Conservation (phyloP, 768 basidiomycete genomes). For the Collybia mongolica region DNA sequence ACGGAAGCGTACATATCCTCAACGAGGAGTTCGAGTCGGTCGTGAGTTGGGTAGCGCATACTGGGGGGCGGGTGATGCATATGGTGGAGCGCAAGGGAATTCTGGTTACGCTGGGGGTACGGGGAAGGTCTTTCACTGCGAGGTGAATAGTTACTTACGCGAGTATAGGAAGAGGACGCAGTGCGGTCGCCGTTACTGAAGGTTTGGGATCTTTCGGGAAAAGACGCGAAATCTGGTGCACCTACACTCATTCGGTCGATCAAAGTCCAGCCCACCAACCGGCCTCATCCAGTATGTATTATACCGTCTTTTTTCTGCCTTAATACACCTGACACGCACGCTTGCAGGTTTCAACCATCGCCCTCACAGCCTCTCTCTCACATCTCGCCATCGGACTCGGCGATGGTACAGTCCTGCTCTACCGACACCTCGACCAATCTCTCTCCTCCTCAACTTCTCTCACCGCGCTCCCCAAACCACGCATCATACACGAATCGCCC, state of each 20-base stretch:
- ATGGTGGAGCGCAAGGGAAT: slow-evolving; percentile 81
- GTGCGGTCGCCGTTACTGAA: slow-evolving; percentile 71
- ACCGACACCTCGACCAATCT: slow-evolving; percentile 90
- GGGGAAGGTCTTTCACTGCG: slow-evolving; percentile 25
- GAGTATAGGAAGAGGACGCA: slow-evolving; percentile 68
- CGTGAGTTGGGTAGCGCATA: slow-evolving; percentile 79
- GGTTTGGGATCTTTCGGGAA: slow-evolving; percentile 83
- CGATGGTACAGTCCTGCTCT: slow-evolving; percentile 90
- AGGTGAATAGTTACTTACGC: slow-evolving; percentile 7
- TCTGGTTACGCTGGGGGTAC: slow-evolving; percentile 85
- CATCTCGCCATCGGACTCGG: slow-evolving; percentile 93
- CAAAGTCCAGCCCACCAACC: slow-evolving; percentile 72
- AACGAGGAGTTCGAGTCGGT: slow-evolving; percentile 70
- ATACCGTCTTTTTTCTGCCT: not conserved
- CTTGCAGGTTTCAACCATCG: slow-evolving; percentile 70
- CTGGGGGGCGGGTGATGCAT: slow-evolving; percentile 79
- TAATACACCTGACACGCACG: slow-evolving; percentile 5
- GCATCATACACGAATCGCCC: slow-evolving; percentile 78
- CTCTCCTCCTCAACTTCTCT: slow-evolving; percentile 69
- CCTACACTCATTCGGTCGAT: slow-evolving; percentile 71
- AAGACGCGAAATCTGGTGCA: slow-evolving; percentile 59
- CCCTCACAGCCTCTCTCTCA: slow-evolving; percentile 72
- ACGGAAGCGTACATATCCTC: slow-evolving; percentile 79
- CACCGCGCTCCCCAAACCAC: slow-evolving; percentile 81
- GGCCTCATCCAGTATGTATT: slow-evolving; percentile 71